Percentiles rank a stretch among this genome's conserved stretches.
These are phyloP conservation scores for Pecoramyces ruminantium DNA, from an alignment of 192 early-diverging fungal genomes.

Conservation along the genomic window DNA sequence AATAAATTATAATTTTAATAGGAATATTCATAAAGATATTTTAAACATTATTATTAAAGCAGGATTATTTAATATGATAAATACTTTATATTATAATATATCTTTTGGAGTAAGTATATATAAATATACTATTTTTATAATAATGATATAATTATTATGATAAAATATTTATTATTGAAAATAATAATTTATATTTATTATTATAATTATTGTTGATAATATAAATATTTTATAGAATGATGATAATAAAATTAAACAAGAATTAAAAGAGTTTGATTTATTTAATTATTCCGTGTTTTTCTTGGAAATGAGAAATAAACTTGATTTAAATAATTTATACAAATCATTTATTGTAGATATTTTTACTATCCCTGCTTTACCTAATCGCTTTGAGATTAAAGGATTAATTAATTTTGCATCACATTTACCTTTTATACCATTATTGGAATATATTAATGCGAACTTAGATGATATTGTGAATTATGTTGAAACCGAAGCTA, in stretches of 20 bases:
- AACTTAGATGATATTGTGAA: not conserved
- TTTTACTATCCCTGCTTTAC: not conserved
- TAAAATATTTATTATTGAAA: no score
- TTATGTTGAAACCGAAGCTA: not conserved
- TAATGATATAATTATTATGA: no score
- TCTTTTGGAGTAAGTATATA: not conserved
- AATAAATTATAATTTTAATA: no score
- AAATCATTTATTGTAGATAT: not conserved
- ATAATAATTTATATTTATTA: no score
- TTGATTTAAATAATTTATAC: not conserved
- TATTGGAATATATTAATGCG: not conserved
- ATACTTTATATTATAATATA: not conserved
- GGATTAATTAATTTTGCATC: not conserved
- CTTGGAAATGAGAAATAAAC: not conserved
- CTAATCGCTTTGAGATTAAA: not conserved
- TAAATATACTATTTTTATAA: no score
- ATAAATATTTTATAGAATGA: not conserved
- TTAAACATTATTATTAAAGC: not conserved
- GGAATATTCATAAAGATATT: not conserved
- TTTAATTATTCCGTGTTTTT: not conserved
- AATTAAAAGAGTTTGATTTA: not conserved
- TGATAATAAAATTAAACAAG: not conserved
- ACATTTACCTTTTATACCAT: not conserved
- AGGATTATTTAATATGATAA: not conserved
- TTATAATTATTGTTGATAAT: no score